These are phyloP conservation scores for Mucor indicus DNA, from an alignment of 371 early-diverging fungal genomes.

Conservation along the genomic window DNA sequence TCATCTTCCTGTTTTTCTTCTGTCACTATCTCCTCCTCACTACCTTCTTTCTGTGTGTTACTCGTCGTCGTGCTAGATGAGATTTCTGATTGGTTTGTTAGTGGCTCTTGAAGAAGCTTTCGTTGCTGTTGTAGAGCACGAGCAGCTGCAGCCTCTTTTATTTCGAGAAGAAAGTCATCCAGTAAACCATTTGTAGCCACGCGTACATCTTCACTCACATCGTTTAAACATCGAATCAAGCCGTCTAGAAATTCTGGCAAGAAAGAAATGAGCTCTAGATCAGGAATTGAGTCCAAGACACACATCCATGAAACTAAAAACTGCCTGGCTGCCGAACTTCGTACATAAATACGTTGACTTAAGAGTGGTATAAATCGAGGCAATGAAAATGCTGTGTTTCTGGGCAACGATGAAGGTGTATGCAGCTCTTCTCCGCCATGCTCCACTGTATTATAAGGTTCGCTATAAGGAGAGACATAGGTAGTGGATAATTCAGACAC, in stretches of 20 bases:
- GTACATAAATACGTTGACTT: conserved; percentile 80
- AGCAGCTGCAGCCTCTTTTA: conserved; percentile 71
- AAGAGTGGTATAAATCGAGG: conserved; percentile 87
- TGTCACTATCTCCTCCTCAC: too few species aligned
- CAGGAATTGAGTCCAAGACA: conserved; percentile 86
- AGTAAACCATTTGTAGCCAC: conserved; percentile 64
- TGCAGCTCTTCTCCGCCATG: conserved; percentile 15
- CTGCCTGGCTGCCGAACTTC: conserved; percentile 81
- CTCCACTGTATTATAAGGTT: conserved; percentile 31
- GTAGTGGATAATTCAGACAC: conserved; percentile 82
- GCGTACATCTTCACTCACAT: conserved; percentile 83
- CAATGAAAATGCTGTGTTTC: conserved; percentile 71
- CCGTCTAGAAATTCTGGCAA: conserved; percentile 90
- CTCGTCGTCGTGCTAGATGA: too few species aligned
- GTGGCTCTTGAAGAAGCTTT: too few species aligned
- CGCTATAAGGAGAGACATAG: conserved; percentile 41
- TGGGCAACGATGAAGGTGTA: conserved; percentile 29
- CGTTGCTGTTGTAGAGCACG: conserved; percentile 26
- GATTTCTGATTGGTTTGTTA: too few species aligned
- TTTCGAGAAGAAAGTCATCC: conserved; percentile 78
- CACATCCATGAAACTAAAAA: conserved; percentile 92
- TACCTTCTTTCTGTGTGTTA: too few species aligned
- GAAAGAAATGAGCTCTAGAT: conserved; percentile 82
- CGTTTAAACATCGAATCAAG: conserved; percentile 78
- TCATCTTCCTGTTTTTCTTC: background rate